Conservation (phyloP, 73 alveolate genomes). For the Paramecium caudatum region DNA sequence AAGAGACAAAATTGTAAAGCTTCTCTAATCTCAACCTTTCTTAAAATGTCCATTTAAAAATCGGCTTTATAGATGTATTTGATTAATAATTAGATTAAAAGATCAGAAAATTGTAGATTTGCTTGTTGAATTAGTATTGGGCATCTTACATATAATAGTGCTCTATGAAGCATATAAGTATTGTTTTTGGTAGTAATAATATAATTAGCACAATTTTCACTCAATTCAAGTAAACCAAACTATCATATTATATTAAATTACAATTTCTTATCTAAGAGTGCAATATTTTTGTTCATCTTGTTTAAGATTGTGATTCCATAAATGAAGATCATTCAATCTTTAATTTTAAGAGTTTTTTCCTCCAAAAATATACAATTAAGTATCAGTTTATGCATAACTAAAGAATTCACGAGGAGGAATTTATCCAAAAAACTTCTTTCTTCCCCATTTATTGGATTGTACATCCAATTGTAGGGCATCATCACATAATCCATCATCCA, state of each 20-base stretch:
- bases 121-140: background rate
- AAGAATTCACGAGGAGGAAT: slow-evolving; percentile 68
- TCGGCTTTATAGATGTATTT: slow-evolving; percentile 26
- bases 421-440: slow-evolving; percentile 5
- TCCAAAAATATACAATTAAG: slow-evolving; percentile 61
- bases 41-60: background rate
- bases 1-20: background rate
- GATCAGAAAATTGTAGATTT: background rate
- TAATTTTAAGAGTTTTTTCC: slow-evolving; percentile 51
- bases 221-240: background rate
- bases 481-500: slow-evolving; percentile 67
- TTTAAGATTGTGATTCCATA: slow-evolving; percentile 59
- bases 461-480: slow-evolving; percentile 64
- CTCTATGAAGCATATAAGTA: background rate
- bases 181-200: background rate
- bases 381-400: slow-evolving; percentile 30
- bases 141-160: slow-evolving; percentile 1
- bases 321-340: slow-evolving; percentile 71
- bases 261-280: slow-evolving; percentile 69
- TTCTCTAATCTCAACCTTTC: slow-evolving; percentile 27
- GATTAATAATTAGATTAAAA: background rate
- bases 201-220: background rate
- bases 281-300: slow-evolving; percentile 48
- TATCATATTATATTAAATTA: background rate
- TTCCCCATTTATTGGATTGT: slow-evolving; percentile 50